A percentile compares a stretch with the other conserved stretches of the same genome.
Evolutionary conservation across 208 protist genomes (phyloP).

Genomic region (Leishmania tarentolae): DNA sequence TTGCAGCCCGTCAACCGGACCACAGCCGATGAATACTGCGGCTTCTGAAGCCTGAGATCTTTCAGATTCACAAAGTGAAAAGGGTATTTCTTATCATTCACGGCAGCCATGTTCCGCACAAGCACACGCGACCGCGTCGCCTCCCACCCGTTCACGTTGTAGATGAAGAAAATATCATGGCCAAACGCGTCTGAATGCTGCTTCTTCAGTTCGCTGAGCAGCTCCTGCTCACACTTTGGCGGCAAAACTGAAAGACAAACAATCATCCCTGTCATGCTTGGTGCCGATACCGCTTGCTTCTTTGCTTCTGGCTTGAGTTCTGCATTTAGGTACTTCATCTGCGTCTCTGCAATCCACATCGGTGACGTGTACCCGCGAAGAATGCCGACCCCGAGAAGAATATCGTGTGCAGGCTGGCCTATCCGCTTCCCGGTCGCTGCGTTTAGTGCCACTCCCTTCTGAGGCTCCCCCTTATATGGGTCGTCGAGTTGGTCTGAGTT

Average conservation of each 20-base stretch:
- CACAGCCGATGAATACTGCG: conserved; percentile 42
- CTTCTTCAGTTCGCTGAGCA: conserved; percentile 65
- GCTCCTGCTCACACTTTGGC: conserved; percentile 26
- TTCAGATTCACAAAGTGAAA: conserved; percentile 89
- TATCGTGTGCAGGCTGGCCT: conserved; percentile 86
- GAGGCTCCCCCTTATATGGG: conserved; percentile 85
- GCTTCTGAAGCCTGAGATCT: conserved; percentile 66
- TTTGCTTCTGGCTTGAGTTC: conserved; percentile 44
- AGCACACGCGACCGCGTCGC: conserved; percentile 76
- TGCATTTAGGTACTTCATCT: conserved; percentile 85
- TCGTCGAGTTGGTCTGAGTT: conserved; percentile 88
- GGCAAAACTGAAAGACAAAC: conserved; percentile 72
- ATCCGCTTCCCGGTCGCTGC: conserved; percentile 87
- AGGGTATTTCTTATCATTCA: conserved; percentile 75
- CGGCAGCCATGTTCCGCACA: conserved; percentile 81
- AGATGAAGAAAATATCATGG: conserved; percentile 78
- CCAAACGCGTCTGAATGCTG: conserved; percentile 69
- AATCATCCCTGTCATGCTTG: conserved; percentile 86
- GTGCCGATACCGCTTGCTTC: conserved; percentile 54
- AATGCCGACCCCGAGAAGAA: conserved; percentile 83
- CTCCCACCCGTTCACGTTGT: conserved; percentile 88
- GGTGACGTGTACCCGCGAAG: conserved; percentile 88
- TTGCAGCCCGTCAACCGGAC: conserved; percentile 8
- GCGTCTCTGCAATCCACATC: conserved; percentile 82
- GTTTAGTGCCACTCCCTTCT: conserved; percentile 79